Conservation (phyloP, 2,329 filamentous ascomycete genomes). For the Colletotrichum aenigma region DNA sequence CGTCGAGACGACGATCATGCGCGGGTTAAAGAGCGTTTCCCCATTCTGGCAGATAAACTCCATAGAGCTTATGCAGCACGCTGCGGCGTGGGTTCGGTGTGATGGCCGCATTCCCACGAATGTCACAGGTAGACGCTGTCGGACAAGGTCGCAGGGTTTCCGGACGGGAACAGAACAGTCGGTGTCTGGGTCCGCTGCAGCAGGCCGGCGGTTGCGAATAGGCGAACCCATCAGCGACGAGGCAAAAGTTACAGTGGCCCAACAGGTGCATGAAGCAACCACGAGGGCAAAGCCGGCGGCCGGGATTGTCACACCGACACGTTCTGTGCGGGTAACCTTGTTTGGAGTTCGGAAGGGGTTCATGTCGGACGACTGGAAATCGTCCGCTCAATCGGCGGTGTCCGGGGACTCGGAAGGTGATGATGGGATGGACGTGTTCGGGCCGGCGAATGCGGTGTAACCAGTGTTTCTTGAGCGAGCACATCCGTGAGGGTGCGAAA, state of each 20-base stretch:
- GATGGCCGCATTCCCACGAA: not conserved
- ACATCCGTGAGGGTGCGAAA: not conserved
- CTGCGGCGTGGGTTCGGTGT: not conserved
- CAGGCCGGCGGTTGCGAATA: not conserved
- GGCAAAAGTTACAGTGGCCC: not conserved
- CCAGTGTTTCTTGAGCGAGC: not conserved
- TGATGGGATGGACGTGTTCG: not conserved
- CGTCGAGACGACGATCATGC: not conserved
- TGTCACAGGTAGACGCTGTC: not conserved
- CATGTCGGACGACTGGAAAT: not conserved
- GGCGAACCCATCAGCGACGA: not conserved
- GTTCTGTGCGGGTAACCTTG: not conserved
- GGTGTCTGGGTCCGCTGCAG: not conserved
- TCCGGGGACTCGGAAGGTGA: not conserved
- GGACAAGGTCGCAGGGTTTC: not conserved
- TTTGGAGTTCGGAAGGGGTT: not conserved
- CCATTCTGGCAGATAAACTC: not conserved
- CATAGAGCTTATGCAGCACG: not conserved
- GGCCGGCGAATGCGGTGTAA: not conserved
- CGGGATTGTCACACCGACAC: not conserved
- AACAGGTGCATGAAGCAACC: not conserved
- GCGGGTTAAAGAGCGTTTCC: not conserved
- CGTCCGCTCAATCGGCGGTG: not conserved
- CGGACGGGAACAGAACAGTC: not conserved
- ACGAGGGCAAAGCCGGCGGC: not conserved